phyloP scores from a whole-genome alignment of 345 rosid genomes.

The Sonneratia alba region DNA sequence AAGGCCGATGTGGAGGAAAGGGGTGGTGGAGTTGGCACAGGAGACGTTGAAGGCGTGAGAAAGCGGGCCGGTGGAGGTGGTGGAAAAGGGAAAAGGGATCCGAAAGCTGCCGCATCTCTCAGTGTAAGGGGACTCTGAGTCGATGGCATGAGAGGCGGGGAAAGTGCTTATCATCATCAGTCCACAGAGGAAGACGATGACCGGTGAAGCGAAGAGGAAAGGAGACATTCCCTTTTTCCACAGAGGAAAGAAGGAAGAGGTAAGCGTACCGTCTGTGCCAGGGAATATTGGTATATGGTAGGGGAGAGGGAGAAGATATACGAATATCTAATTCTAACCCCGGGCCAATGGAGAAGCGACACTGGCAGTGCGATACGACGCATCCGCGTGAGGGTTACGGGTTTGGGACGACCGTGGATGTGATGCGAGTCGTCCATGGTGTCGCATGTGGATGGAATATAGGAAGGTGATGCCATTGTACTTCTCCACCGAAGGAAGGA shows the following conservation, averaged over 20 bases:
- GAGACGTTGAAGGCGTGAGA: conserved; percentile 31
- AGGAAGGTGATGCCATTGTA: too few relatives aligned
- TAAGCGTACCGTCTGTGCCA: background rate
- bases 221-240: background rate
- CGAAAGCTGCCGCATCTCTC: conserved; percentile 48
- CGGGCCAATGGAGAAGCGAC: background rate
- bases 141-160: conserved; percentile 12
- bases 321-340: too few relatives aligned
- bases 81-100: conserved; percentile 56
- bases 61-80: conserved; percentile 28
- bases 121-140: conserved; percentile 24
- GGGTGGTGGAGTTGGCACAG: conserved; percentile 51
- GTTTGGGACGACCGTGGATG: too few relatives aligned
- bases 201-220: background rate
- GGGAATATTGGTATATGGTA: background rate
- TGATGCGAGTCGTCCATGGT: too few relatives aligned
- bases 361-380: background rate
- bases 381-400: too few relatives aligned
- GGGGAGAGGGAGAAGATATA: too few relatives aligned
- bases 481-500: background rate
- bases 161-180: conserved; percentile 16
- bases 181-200: conserved; percentile 3
- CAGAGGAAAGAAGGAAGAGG: background rate
- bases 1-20: conserved; percentile 41
- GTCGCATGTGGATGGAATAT: too few relatives aligned